These are phyloP conservation scores for Ehretia macrophylla DNA, from an alignment of 257 asterid species.

Conservation along the genomic window DNA sequence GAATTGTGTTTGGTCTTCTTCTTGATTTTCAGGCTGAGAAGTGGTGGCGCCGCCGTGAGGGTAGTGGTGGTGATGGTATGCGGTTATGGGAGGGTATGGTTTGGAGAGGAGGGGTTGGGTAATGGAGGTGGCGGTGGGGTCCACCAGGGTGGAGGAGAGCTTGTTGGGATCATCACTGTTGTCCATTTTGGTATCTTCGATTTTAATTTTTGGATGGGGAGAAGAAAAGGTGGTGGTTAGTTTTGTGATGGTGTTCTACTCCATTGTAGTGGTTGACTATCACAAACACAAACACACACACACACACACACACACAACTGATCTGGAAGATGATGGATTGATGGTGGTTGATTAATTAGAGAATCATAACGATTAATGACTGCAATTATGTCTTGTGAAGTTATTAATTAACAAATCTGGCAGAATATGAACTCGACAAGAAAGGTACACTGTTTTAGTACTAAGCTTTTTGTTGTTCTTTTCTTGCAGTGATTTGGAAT, in stretches of 20 bases:
- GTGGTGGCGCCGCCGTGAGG: conserved; percentile 37
- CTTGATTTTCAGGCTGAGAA: conserved; percentile 23
- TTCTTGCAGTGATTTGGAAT: too few relatives aligned
- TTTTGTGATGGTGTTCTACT: neutral
- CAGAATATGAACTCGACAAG: neutral
- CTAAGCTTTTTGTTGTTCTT: too few relatives aligned
- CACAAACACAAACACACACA: neutral
- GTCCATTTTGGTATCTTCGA: neutral
- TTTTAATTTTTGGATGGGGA: neutral
- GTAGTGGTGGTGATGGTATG: conserved; percentile 26
- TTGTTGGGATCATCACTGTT: conserved; percentile 54
- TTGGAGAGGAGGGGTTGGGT: conserved; percentile 28
- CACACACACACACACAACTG: too few relatives aligned
- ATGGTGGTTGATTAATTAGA: too few relatives aligned
- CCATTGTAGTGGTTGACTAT: neutral
- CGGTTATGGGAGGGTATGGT: conserved; percentile 14
- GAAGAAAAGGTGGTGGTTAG: conserved; percentile 3
- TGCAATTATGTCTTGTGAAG: neutral
- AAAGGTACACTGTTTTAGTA: too few relatives aligned
- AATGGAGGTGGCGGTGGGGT: conserved; percentile 15
- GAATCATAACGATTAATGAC: too few relatives aligned
- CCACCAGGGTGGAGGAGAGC: conserved; percentile 35
- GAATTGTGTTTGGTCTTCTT: conserved; percentile 57
- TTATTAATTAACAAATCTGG: neutral
- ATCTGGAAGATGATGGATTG: too few relatives aligned